Evolutionary conservation across 768 basidiomycete genomes (phyloP).

Genomic region (Podaxis sp.): DNA sequence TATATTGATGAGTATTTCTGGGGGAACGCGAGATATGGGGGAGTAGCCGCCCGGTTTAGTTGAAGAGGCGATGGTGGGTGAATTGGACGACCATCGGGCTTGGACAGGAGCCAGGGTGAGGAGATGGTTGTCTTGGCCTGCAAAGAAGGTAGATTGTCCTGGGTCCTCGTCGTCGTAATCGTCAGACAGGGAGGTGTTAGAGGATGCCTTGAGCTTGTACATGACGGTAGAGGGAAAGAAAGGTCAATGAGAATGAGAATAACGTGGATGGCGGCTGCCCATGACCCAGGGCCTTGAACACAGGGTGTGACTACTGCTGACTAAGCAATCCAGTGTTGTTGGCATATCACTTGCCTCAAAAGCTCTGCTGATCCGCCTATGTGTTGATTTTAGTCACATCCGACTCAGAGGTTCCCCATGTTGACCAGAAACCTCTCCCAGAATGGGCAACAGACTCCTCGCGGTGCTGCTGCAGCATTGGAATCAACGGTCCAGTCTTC

Average conservation of each 20-base stretch:
- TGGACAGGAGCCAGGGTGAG: slow-evolving; percentile 45
- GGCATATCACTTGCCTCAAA: background rate
- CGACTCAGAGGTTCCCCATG: too few relatives aligned
- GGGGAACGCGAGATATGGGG: slow-evolving; percentile 69
- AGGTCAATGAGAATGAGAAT: background rate
- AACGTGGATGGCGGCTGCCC: slow-evolving; percentile 13
- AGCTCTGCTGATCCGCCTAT: background rate
- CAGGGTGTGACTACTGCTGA: slow-evolving; percentile 11
- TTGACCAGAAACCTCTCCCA: background rate
- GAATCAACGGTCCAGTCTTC: background rate
- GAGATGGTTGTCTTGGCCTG: slow-evolving; percentile 36
- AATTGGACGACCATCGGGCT: slow-evolving; percentile 60
- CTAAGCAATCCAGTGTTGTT: slow-evolving; percentile 1
- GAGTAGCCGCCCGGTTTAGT: slow-evolving; percentile 33
- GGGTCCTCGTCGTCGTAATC: slow-evolving; percentile 59
- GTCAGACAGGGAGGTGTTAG: slow-evolving; percentile 76
- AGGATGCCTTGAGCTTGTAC: slow-evolving; percentile 60
- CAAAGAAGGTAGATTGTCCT: slow-evolving; percentile 48
- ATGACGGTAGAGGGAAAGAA: slow-evolving; percentile 22
- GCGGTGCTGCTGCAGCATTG: background rate
- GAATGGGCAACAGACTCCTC: background rate
- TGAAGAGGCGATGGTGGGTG: slow-evolving; percentile 15
- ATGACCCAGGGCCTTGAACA: background rate
- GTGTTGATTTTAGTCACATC: background rate
- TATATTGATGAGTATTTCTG: slow-evolving; percentile 91